phyloP scores from a whole-genome alignment of 176 grass and related monocot species.

The Puya raimondii region DNA sequence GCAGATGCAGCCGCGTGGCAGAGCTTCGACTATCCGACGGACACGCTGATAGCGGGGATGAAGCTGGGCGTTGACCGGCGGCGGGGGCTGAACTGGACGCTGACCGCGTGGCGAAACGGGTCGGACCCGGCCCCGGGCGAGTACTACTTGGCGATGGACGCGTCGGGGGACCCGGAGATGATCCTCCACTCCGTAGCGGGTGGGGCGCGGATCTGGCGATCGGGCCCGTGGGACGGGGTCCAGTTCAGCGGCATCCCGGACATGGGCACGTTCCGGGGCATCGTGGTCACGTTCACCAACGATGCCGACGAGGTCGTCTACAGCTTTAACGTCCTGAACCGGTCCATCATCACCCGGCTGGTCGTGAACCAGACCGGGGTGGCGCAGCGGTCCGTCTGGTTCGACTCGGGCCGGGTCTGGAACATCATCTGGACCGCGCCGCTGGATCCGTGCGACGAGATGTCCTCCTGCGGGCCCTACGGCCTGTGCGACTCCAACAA shows the following conservation, averaged over 20 bases:
- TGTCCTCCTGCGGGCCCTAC: conserved; percentile 41
- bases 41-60: conserved; percentile 68
- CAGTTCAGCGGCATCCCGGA: conserved; percentile 55
- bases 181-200: conserved; percentile 30
- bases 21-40: conserved; percentile 60
- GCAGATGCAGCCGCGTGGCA: conserved; percentile 36
- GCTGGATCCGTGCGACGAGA: conserved; percentile 46
- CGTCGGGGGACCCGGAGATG: conserved; percentile 37
- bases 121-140: conserved; percentile 37
- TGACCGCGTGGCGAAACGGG: conserved; percentile 50
- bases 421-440: conserved; percentile 45
- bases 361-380: conserved; percentile 24
- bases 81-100: conserved; percentile 22
- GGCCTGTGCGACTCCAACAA: conserved; percentile 37
- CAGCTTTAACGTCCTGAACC: conserved; percentile 32
- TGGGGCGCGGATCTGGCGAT: conserved; percentile 25
- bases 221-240: conserved; percentile 42
- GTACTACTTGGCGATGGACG: conserved; percentile 36
- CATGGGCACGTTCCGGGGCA: conserved; percentile 22
- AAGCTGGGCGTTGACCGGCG: conserved; percentile 37
- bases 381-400: conserved; percentile 42
- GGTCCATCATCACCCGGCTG: conserved; percentile 32
- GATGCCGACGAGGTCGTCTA: conserved; percentile 33
- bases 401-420: conserved; percentile 27
- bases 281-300: conserved; percentile 44